Conservation (phyloP, 1,284 basidiomycete species). For the Puccinia sorghi region DNA sequence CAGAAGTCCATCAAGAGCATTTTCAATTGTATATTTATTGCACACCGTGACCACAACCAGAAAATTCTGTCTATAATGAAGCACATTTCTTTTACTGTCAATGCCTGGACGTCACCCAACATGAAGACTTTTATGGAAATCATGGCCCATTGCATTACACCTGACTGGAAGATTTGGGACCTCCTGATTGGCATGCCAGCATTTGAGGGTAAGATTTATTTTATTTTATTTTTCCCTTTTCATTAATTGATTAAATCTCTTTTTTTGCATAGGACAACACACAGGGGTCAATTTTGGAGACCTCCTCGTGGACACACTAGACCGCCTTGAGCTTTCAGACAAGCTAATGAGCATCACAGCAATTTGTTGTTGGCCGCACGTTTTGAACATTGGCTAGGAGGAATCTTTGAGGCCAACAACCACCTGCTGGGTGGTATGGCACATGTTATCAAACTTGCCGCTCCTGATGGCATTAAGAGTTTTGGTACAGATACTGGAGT, state of each 20-base stretch:
- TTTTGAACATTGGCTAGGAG: background rate
- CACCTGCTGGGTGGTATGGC: background rate
- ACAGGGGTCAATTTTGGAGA: background rate
- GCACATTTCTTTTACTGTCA: background rate
- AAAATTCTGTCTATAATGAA: background rate
- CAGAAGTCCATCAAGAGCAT: background rate
- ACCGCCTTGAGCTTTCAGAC: background rate
- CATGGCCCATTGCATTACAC: background rate
- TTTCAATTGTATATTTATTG: no score
- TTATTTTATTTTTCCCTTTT: no score
- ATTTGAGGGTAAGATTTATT: background rate
- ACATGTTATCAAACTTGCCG: slow-evolving; percentile 4
- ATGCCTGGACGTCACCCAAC: slow-evolving; percentile 6
- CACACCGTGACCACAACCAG: background rate
- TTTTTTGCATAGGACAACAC: background rate
- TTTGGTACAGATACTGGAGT: background rate
- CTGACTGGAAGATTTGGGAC: background rate
- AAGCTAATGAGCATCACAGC: background rate
- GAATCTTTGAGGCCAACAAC: background rate
- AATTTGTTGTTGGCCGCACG: background rate
- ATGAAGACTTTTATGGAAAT: background rate
- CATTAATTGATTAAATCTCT: background rate
- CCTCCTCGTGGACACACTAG: background rate
- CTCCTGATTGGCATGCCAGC: background rate
- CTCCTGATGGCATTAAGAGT: background rate